These are phyloP conservation scores for Chrysoporthe austroafricana DNA, from an alignment of 2,329 filamentous ascomycete species.

Conservation along the genomic window DNA sequence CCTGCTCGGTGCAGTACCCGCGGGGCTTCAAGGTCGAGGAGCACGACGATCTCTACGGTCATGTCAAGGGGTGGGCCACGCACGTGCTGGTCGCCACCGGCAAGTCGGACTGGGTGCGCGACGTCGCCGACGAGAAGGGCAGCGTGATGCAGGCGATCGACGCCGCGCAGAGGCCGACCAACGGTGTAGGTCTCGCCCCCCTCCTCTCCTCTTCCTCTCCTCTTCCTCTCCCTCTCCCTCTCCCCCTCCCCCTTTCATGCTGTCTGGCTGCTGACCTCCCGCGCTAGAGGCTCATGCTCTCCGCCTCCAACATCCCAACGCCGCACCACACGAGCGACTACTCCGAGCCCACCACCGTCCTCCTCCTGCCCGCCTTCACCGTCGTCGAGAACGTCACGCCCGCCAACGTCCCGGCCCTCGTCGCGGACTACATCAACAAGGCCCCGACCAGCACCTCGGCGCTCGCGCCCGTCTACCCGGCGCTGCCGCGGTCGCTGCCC, in stretches of 20 bases:
- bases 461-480: slow-evolving; percentile 42
- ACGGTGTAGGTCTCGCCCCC: slow-evolving; percentile 61
- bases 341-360: slow-evolving; percentile 72
- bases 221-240: no score
- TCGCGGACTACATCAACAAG: slow-evolving; percentile 69
- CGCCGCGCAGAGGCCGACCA: slow-evolving; percentile 60
- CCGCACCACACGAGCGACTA: slow-evolving; percentile 68
- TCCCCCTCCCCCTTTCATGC: background rate
- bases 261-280: background rate
- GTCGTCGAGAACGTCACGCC: slow-evolving; percentile 85
- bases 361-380: slow-evolving; percentile 84
- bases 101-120: slow-evolving; percentile 90
- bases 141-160: slow-evolving; percentile 80
- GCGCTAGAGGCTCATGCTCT: slow-evolving; percentile 79
- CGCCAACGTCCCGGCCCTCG: slow-evolving; percentile 69
- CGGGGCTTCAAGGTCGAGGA: slow-evolving; percentile 73
- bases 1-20: slow-evolving; percentile 80
- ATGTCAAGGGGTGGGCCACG: slow-evolving; percentile 84
- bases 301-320: slow-evolving; percentile 87
- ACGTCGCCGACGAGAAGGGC: slow-evolving; percentile 85
- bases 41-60: slow-evolving; percentile 79
- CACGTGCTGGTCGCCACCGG: slow-evolving; percentile 94
- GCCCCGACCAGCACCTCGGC: slow-evolving; percentile 76
- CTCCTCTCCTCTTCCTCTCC: no score
- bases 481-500: slow-evolving; percentile 43